Conservation (phyloP, 2,329 filamentous ascomycete species). For the Ophiostoma novo-ulmi region DNA sequence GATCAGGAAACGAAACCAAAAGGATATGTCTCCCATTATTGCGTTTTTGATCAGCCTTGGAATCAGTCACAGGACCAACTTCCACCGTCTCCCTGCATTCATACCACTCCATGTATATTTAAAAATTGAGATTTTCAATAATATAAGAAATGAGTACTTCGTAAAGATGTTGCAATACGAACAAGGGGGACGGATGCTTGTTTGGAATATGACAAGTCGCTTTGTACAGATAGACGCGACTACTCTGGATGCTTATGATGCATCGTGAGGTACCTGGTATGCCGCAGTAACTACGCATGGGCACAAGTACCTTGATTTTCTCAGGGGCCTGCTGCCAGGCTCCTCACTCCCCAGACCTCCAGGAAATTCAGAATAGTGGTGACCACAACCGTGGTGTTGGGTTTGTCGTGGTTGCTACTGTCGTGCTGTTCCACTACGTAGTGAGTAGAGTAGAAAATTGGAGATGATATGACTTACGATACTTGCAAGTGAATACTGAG, state of each 20-base stretch:
- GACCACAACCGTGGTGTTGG: slow-evolving; percentile 11
- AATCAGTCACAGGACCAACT: neutral
- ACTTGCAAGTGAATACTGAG: neutral
- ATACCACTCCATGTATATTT: neutral
- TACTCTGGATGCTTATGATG: too few species aligned
- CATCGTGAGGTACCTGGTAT: too few species aligned
- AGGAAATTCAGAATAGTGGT: neutral
- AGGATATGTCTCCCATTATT: neutral
- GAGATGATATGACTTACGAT: too few species aligned
- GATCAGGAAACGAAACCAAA: neutral
- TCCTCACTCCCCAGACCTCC: neutral
- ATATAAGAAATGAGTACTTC: neutral
- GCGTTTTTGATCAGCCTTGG: neutral
- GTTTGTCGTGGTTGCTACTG: neutral
- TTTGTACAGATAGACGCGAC: neutral
- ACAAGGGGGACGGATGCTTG: neutral
- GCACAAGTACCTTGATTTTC: slow-evolving; percentile 1
- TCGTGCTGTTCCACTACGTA: neutral
- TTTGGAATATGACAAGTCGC: slow-evolving; percentile 7
- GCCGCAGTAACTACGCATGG: too few species aligned
- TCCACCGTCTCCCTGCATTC: neutral
- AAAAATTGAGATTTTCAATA: neutral
- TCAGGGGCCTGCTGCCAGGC: neutral
- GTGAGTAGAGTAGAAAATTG: too few species aligned
- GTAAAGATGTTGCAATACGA: neutral